Conservation (phyloP, 2,329 filamentous ascomycete genomes). For the Tolypocladium cylindrosporum region DNA sequence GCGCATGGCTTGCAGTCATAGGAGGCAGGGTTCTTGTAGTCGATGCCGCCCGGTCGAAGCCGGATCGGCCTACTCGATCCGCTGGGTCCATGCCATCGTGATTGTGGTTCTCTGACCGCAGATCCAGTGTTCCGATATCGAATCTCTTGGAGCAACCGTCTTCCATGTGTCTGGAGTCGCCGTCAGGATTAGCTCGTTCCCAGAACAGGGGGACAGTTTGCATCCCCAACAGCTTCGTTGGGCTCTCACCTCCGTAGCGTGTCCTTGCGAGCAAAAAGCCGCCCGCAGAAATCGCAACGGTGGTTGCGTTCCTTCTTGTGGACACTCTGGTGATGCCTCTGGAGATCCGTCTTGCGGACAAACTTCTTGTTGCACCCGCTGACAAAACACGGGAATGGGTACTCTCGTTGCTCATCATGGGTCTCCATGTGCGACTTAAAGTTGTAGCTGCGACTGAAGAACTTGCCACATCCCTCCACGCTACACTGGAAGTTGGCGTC, state of each 20-base stretch:
- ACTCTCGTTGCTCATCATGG: conserved; percentile 64
- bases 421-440: conserved; percentile 79
- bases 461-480: conserved; percentile 60
- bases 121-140: conserved; percentile 41
- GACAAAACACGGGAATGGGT: conserved; percentile 58
- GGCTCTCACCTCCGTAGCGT: conserved; percentile 62
- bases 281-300: conserved; percentile 59
- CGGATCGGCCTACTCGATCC: background rate
- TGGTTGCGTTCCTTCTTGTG: conserved; percentile 65
- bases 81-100: background rate
- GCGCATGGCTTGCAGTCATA: background rate
- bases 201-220: too few relatives aligned
- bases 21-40: background rate
- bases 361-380: conserved; percentile 64
- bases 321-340: conserved; percentile 52
- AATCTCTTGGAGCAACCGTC: conserved; percentile 65
- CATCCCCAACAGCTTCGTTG: background rate
- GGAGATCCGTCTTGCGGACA: conserved; percentile 72
- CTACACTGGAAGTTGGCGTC: conserved; percentile 64
- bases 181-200: background rate
- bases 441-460: conserved; percentile 79
- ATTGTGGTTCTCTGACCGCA: conserved; percentile 20
- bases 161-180: conserved; percentile 54
- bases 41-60: background rate
- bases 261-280: conserved; percentile 69